Evolutionary conservation across 2,329 filamentous ascomycete species (phyloP), one percentile per base, ranked within the genome.

Genomic region (Juglanconis sp.): DNA sequence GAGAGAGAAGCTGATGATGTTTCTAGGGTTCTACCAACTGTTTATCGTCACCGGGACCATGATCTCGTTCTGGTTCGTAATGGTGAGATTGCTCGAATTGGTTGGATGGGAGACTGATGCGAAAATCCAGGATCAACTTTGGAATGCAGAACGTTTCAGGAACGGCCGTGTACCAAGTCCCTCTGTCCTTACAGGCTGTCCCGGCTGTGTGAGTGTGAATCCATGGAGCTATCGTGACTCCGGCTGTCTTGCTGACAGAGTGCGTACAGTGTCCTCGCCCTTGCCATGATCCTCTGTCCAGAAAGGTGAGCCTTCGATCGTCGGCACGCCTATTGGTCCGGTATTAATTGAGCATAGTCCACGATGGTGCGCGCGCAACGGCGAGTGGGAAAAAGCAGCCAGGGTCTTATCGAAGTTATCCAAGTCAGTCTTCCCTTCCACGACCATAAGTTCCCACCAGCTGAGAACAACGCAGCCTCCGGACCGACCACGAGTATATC

Each of bases 301-400:
- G 80, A 82, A 64, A 77, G 73, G 74, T 73, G 65, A n/a, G 48
- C 9, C 32, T 34, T 13, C 35, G 8, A n/a, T 3, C 7, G 3
- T 42, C 15, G 6, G 42, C 11, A 11, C 2, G 5, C 17, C 32
- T 2, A 13, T 5, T 24, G 35, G 13, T 8, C 24, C 17, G 5
- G 2, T 31, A n/a, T 11, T 5, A 5, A 42, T 10, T 15, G n/a
- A 36, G 15, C 77, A 81, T 62, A 88, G 85, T 6, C 87, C 87
- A 13, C 81, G 88, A 65, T 90, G 84, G 82, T 81, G 88, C 31
- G 88, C 87, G 31, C 84, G 85, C 65, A 80, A 85, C 66, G 87
- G 89, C 66, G 80, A 86, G 64, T 89, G 86, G 86, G 87, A 90
- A 62, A 77, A 82, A 46, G 84, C 87, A 1, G 81, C 79, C 3